Base-by-base conservation (phyloP, 139 green algal species). In the Pleodorina starrii region DNA sequence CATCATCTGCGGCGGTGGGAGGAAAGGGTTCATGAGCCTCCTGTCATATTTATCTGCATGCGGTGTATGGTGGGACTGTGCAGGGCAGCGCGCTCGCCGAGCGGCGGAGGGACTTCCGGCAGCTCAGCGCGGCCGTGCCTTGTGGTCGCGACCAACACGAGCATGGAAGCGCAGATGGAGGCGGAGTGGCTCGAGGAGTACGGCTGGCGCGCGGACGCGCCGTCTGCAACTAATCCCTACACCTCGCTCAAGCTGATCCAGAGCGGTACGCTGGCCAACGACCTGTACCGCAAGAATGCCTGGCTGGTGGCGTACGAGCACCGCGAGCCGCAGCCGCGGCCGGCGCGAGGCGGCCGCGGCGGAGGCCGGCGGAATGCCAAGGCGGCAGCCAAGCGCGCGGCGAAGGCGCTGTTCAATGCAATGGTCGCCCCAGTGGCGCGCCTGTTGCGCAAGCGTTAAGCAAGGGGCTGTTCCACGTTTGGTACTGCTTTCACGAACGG, bases 261-360 rank as follows among this genome's bases (percentile, higher is more conserved):
- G 75, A 86, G 48, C 32, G 82, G 82, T 51, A 91, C 81, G 25
- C 48, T 89, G 32, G 85, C 48, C 38, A 91, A 92, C 12, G 85
- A 88, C 36, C 48, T 90, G 29, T 91, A 91, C 80, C 73, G 85
- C 59, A 91, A 91, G 90, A 89, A 91, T 21, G 79, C 79, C 5
- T 85, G 80, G 80, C 38, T 91, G 59, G 60, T 44, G 1, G 14
- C 35, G 27, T 91, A 92, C 63, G 19, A 68, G 46, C 42, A 75
- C 14, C n/a, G 32, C 35, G 21, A 50, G 3, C 32, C 5, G 32
- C 29, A 48, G 50, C 0, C 32, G 51, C 5, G 19, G 32, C 23
- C 46, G 16, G 50, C 7, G 32, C 50, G 35, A 0, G 50, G 36
- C 25, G 35, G 36, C 1, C 54, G 78, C 1, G 7, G 9, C 9